These are phyloP conservation scores for Phaseolus lunatus DNA, from an alignment of 306 rosid species.

Conservation along the genomic window DNA sequence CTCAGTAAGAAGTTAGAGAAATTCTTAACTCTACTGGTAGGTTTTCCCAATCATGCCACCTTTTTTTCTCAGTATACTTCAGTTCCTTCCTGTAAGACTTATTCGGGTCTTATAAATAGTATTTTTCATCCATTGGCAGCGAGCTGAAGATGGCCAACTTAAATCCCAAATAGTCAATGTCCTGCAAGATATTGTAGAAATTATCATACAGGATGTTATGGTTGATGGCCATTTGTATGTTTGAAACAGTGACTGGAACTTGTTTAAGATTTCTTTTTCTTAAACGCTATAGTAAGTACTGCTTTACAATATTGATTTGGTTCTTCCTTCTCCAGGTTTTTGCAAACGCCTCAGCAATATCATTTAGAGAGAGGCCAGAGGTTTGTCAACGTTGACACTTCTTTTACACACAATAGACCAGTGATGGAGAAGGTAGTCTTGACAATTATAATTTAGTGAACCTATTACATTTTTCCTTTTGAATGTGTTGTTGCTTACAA, in stretches of 20 bases:
- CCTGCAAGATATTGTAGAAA: slow-evolving; percentile 93
- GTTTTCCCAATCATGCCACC: slow-evolving; percentile 27
- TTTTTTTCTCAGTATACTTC: slow-evolving; percentile 30
- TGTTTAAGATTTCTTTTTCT: slow-evolving; percentile 1
- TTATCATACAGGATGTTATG: slow-evolving; percentile 89
- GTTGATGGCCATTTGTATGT: slow-evolving; percentile 72
- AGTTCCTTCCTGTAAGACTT: slow-evolving; percentile 15
- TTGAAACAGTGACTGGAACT: slow-evolving; percentile 32
- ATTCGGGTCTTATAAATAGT: slow-evolving; percentile 37
- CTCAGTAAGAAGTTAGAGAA: slow-evolving; percentile 91
- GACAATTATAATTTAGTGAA: slow-evolving; percentile 12
- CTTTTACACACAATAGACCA: slow-evolving; percentile 38
- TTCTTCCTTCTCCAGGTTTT: slow-evolving; percentile 56
- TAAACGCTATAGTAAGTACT: slow-evolving; percentile 31
- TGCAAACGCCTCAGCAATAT: slow-evolving; percentile 43
- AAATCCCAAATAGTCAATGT: slow-evolving; percentile 79
- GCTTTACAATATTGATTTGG: slow-evolving; percentile 42
- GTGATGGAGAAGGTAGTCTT: slow-evolving; percentile 85
- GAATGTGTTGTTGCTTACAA: slow-evolving; percentile 42
- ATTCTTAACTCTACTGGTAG: slow-evolving; percentile 77
- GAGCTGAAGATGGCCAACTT: slow-evolving; percentile 47
- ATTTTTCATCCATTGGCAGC: slow-evolving; percentile 59
- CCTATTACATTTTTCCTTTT: slow-evolving; percentile 24
- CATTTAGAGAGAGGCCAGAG: slow-evolving; percentile 58
- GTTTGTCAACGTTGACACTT: slow-evolving; percentile 65